Evolutionary conservation across 2,329 filamentous ascomycete genomes (phyloP).

Genomic region (Penicillium sp.): DNA sequence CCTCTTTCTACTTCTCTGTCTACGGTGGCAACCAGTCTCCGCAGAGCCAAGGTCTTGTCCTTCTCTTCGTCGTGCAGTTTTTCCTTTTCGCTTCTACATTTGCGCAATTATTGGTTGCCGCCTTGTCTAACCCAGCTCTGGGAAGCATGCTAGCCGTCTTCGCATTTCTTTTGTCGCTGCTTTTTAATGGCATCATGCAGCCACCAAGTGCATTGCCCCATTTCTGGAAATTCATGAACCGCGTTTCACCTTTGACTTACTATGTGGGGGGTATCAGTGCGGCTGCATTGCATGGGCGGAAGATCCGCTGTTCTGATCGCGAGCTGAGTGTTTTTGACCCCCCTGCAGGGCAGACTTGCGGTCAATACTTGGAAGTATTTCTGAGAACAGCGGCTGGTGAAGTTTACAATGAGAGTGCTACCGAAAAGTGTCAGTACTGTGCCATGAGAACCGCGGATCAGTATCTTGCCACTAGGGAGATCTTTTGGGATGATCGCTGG

Average conservation of each 20-base stretch:
- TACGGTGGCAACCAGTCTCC: slow-evolving; percentile 11
- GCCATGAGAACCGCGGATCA: slow-evolving; percentile 31
- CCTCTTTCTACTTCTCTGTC: slow-evolving; percentile 21
- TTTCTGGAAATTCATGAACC: slow-evolving; percentile 61
- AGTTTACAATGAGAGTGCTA: slow-evolving; percentile 48
- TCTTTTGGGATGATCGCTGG: slow-evolving; percentile 56
- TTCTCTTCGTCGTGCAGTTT: slow-evolving; percentile 22
- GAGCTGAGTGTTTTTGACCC: slow-evolving; percentile 65
- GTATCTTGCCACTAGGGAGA: slow-evolving; percentile 41
- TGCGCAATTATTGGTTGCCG: slow-evolving; percentile 10
- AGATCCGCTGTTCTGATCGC: slow-evolving; percentile 61
- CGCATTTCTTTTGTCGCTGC: slow-evolving; percentile 14
- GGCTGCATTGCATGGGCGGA: slow-evolving; percentile 61
- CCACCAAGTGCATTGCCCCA: slow-evolving; percentile 57
- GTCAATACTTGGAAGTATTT: slow-evolving; percentile 51
- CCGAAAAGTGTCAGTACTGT: slow-evolving; percentile 48
- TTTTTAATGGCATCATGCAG: slow-evolving; percentile 54
- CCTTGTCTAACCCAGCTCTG: slow-evolving; percentile 9
- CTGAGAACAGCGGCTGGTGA: slow-evolving; percentile 48
- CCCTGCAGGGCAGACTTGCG: slow-evolving; percentile 52
- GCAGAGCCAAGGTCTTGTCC: slow-evolving; percentile 12
- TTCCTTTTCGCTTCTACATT: slow-evolving; percentile 16
- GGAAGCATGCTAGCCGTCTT: slow-evolving; percentile 14
- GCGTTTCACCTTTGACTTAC: slow-evolving; percentile 52
- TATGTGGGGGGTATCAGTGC: slow-evolving; percentile 59